phyloP scores from a whole-genome alignment of 768 basidiomycete species.

The Naganishia randhawae region DNA sequence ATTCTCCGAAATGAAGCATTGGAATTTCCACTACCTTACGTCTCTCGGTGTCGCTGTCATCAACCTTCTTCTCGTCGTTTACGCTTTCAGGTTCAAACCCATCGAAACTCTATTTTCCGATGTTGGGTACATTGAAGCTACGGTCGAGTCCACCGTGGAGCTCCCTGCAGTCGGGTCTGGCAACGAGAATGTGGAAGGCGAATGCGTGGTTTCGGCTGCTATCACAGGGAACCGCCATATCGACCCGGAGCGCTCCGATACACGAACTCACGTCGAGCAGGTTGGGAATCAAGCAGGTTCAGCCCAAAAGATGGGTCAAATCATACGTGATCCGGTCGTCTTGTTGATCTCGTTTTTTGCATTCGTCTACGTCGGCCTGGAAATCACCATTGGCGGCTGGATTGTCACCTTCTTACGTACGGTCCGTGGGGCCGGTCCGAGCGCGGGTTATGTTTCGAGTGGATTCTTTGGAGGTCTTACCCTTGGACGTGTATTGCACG shows the following conservation, averaged over 20 bases:
- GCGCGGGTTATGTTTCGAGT: constrained; percentile 47
- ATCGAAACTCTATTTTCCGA: constrained; percentile 61
- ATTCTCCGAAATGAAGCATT: constrained; percentile 63
- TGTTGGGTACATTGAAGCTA: constrained; percentile 2
- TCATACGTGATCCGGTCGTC: constrained; percentile 41
- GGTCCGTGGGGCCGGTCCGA: constrained; percentile 38
- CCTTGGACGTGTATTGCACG: constrained; percentile 57
- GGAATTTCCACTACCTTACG: constrained; percentile 74
- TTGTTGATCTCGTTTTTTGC: constrained; percentile 48
- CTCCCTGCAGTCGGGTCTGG: background rate
- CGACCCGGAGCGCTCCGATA: background rate
- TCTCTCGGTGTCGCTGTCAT: constrained; percentile 65
- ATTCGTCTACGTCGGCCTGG: constrained; percentile 34
- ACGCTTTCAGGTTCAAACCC: constrained; percentile 64
- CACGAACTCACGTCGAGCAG: too few relatives aligned
- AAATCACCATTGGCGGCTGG: constrained; percentile 24
- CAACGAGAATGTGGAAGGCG: background rate
- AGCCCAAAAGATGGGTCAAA: constrained; percentile 38
- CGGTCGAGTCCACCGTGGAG: constrained; percentile 11
- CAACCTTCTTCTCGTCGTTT: constrained; percentile 58
- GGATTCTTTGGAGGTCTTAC: constrained; percentile 54
- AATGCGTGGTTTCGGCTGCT: background rate
- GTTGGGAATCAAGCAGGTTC: background rate
- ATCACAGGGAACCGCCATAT: background rate
- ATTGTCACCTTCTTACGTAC: constrained; percentile 37